Evolutionary conservation across 2,329 filamentous ascomycete genomes (phyloP), one percentile per base, ranked within the genome.

Genomic region (Pseudocercospora macadamiae): DNA sequence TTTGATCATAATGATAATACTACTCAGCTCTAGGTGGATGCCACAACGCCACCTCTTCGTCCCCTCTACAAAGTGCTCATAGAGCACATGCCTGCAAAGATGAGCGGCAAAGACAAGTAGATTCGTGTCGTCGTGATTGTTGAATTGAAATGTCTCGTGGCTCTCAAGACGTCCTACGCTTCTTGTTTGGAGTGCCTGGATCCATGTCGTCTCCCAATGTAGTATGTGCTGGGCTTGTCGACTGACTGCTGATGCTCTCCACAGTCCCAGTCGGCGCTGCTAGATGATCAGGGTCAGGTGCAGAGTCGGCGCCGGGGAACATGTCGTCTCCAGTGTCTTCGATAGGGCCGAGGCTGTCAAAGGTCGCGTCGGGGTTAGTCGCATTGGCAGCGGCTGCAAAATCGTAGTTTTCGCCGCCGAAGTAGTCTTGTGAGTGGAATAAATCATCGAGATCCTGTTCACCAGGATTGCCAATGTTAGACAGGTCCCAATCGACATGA

Each of bases 241-340:
- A 73, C 34, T 69, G 71, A 42, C 74, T 76, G 49, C 73, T 76
- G 28, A 78, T 62, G 59, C 76, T 79, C 63, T 79, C 77, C 2
- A 79, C 69, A 10, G 65, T 67, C 9, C 73, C 65, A 32, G 42
- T 28, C 14, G 48, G 47, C 14, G 45, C 56, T 8, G 44, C 53
- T 19, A 62, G 51, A 51, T 62, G 54, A 54, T 57, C 54, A n/a
- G 18, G 14, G 16, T 49, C 47, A 26, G 16, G 47, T 16, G 16
- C 26, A n/a, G 45, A 7, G 25, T 28, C 23, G 8, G 45, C 45
- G 26, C 47, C 47, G 1, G 47, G 53, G 9, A 60, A 57, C 58
- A 60, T 60, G 48, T 60, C 54, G 6, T 51, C 58, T 18, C 58
- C 58, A 18, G 57, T 55, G 32, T 60, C 58, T 7, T 39, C 58